phyloP scores from a whole-genome alignment of 2,329 filamentous ascomycete genomes.

The Colletotrichum musae region DNA sequence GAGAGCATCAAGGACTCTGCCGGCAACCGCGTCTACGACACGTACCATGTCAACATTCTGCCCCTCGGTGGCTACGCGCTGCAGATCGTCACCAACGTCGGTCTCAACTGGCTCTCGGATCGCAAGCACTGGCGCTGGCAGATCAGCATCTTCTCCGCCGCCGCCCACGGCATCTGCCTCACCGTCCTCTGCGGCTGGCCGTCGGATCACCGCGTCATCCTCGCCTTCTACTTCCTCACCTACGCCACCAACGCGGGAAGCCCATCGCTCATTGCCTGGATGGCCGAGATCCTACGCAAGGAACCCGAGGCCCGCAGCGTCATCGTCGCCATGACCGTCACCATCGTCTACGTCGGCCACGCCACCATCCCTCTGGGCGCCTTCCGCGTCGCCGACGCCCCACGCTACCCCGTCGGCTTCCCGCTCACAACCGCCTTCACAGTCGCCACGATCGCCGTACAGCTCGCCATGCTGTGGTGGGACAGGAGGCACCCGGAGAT shows the following conservation, averaged over 20 bases:
- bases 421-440: slow-evolving; percentile 52
- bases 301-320: slow-evolving; percentile 55
- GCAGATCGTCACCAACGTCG: slow-evolving; percentile 53
- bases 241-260: slow-evolving; percentile 52
- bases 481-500: slow-evolving; percentile 44
- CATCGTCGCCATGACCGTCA: slow-evolving; percentile 54
- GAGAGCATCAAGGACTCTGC: slow-evolving; percentile 47
- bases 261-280: slow-evolving; percentile 54
- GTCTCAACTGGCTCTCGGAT: slow-evolving; percentile 53
- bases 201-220: slow-evolving; percentile 48
- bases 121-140: slow-evolving; percentile 58
- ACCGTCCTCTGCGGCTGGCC: slow-evolving; percentile 53
- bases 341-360: slow-evolving; percentile 55
- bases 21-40: slow-evolving; percentile 48
- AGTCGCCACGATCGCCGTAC: slow-evolving; percentile 49
- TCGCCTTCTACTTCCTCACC: slow-evolving; percentile 55
- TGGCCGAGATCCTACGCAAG: slow-evolving; percentile 51
- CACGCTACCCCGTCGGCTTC: slow-evolving; percentile 54
- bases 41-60: slow-evolving; percentile 51
- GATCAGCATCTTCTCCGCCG: slow-evolving; percentile 49
- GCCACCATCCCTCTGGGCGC: slow-evolving; percentile 55
- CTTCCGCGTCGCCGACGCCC: slow-evolving; percentile 53
- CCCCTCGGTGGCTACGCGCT: slow-evolving; percentile 50
- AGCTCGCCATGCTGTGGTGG: slow-evolving; percentile 52
- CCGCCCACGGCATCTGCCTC: slow-evolving; percentile 49